Evolutionary conservation across 495 filamentous ascomycete genomes (phyloP), one percentile per base, ranked within the genome.

Genomic region (Penicillium flavigenum): DNA sequence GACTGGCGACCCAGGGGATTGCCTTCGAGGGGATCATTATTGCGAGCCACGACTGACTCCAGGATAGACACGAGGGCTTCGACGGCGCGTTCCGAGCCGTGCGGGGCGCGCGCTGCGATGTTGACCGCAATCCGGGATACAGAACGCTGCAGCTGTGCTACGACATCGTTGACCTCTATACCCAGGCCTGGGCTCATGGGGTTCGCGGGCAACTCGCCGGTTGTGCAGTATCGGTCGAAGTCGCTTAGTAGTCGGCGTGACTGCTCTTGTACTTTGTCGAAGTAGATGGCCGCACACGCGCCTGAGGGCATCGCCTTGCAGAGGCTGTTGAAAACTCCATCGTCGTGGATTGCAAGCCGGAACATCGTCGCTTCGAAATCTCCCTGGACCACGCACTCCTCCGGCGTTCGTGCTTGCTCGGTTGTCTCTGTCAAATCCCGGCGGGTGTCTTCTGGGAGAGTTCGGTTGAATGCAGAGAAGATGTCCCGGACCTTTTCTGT

Each of bases 281-380:
- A 79, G 62, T 78, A 82, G 51, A 75, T 74, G 3, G 71, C 72
- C 3, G 78, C 77, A 60, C 79, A 77, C 9, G 74, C 72, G 1
- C 76, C 76, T 9, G 68, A 59, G 1, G 76, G 76, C 70, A 81
- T 77, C 1, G 72, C 73, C 52, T 77, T 75, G 59, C 75, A 77
- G 12, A 83, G 68, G 54, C 71, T 76, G 27, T 59, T 62, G 56
- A 72, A 80, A 49, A 81, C 71, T 19, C 67, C 63, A 32, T 79
- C 70, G 49, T 82, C 76, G 54, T 76, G 71, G 5, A 81, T 70
- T 7, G 78, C 78, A 0, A 82, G 72, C 8, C 76, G 69, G 63
- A 81, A 82, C 43, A 81, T 70, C 2, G 80, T 83, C 17, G 73
- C 74, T 51, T 76, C 75, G n/a, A 81, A 71, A 50, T 79, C 76